These are phyloP conservation scores for Petrea volubilis DNA, from an alignment of 257 asterid species.

Conservation along the genomic window DNA sequence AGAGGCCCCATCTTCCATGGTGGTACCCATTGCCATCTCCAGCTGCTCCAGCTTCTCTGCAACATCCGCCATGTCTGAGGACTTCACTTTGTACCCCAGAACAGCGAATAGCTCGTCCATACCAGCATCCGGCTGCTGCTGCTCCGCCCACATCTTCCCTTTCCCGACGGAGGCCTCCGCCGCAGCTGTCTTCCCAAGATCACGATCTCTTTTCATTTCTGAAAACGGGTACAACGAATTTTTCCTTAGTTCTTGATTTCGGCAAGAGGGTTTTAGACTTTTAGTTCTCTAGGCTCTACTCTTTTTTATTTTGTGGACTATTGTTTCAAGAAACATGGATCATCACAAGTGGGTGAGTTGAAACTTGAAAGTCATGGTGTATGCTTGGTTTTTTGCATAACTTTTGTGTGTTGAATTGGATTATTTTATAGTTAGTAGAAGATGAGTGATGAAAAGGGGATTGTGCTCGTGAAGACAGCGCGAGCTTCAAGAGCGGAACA, in stretches of 20 bases:
- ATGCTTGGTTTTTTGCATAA: background rate
- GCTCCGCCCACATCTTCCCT: conserved; percentile 49
- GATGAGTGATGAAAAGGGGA: conserved; percentile 13
- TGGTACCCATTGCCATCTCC: conserved; percentile 71
- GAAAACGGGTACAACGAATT: too few species aligned
- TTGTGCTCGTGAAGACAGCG: conserved; percentile 33
- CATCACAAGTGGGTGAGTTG: conserved; percentile 37
- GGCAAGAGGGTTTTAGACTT: background rate
- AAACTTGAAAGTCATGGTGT: conserved; percentile 17
- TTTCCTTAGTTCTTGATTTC: background rate
- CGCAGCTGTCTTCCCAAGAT: conserved; percentile 31
- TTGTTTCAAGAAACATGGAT: conserved; percentile 41
- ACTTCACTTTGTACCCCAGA: conserved; percentile 73
- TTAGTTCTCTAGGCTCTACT: background rate
- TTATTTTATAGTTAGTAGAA: background rate
- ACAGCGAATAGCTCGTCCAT: conserved; percentile 82
- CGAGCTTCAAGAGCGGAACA: conserved; percentile 58
- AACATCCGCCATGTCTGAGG: conserved; percentile 85
- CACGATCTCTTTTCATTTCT: conserved; percentile 70
- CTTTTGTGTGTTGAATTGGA: background rate
- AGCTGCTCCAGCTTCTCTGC: conserved; percentile 70
- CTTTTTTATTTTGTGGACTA: conserved; percentile 23
- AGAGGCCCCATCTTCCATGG: conserved; percentile 51
- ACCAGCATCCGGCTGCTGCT: conserved; percentile 52
- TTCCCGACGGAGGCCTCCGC: conserved; percentile 30